Percentiles rank a stretch among this genome's conserved stretches.
These are phyloP conservation scores for Sclerotinia minor DNA, from an alignment of 2,329 filamentous ascomycete species.

Conservation along the genomic window DNA sequence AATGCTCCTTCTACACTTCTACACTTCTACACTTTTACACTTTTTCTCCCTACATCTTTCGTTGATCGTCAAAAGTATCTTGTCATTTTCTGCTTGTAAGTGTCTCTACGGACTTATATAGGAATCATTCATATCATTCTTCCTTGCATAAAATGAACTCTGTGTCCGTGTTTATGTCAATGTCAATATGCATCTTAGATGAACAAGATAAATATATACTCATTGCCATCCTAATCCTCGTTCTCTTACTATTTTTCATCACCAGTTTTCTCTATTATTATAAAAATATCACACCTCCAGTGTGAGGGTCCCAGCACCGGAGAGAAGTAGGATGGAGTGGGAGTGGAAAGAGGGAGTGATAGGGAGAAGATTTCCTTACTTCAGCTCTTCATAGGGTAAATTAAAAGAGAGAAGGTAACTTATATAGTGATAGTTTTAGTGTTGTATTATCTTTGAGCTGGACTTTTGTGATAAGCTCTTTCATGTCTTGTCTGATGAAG, in stretches of 20 bases:
- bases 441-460: too few relatives aligned
- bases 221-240: not conserved
- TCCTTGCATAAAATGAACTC: fast-evolving
- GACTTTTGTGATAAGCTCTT: too few relatives aligned
- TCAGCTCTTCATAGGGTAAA: not conserved
- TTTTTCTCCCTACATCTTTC: not conserved
- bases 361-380: too few relatives aligned
- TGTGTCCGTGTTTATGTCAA: too few relatives aligned
- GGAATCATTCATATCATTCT: not conserved
- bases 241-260: not conserved
- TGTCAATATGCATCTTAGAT: not conserved
- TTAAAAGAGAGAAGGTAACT: not conserved
- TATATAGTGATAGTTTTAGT: not conserved
- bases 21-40: too few relatives aligned
- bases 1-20: too few relatives aligned
- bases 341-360: not conserved
- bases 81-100: too few relatives aligned
- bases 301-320: not conserved
- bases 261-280: not conserved
- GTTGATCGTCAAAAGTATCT: too few relatives aligned
- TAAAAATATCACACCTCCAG: not conserved
- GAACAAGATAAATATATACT: not conserved
- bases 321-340: too few relatives aligned
- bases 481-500: too few relatives aligned
- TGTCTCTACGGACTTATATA: fast-evolving